A percentile compares a stretch with the other conserved stretches of the same genome.
These are phyloP conservation scores for Paraphoma sp. DNA, from an alignment of 2,329 filamentous ascomycete species.

Conservation along the genomic window DNA sequence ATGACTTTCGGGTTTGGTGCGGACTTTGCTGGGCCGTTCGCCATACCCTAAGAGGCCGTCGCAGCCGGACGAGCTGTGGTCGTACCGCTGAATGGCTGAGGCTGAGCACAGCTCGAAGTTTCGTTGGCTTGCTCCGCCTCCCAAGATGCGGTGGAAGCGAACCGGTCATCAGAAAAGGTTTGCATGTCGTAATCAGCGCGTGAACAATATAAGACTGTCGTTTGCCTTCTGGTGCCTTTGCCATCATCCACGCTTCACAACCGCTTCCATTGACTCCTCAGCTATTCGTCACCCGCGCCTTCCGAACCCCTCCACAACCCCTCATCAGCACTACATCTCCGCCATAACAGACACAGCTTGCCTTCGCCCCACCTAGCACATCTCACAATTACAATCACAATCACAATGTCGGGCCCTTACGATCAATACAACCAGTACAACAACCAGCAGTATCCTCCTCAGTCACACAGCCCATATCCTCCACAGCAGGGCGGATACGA, in stretches of 20 bases:
- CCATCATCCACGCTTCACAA: constrained; percentile 17
- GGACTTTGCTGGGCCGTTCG: constrained; percentile 11
- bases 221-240: constrained; percentile 12
- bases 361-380: background rate
- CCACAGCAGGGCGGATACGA: constrained; percentile 40
- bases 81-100: constrained; percentile 26
- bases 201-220: constrained; percentile 20
- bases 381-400: constrained; percentile 33
- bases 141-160: constrained; percentile 19
- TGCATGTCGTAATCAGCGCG: constrained; percentile 21
- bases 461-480: constrained; percentile 36
- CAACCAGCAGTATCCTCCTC: constrained; percentile 46
- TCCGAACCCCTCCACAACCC: constrained; percentile 17
- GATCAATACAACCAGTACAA: constrained; percentile 50
- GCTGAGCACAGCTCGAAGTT: constrained; percentile 38
- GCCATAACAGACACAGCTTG: background rate
- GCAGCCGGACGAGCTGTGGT: constrained; percentile 20
- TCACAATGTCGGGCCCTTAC: constrained; percentile 61
- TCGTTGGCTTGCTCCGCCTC: constrained; percentile 38
- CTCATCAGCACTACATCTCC: constrained; percentile 10
- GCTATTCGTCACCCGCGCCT: constrained; percentile 11
- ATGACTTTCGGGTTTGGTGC: constrained; percentile 13
- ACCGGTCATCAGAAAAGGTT: constrained; percentile 32
- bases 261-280: constrained; percentile 9
- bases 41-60: constrained; percentile 21